Base-by-base conservation (phyloP, 768 basidiomycete species). In the Lyophyllum atratum region DNA sequence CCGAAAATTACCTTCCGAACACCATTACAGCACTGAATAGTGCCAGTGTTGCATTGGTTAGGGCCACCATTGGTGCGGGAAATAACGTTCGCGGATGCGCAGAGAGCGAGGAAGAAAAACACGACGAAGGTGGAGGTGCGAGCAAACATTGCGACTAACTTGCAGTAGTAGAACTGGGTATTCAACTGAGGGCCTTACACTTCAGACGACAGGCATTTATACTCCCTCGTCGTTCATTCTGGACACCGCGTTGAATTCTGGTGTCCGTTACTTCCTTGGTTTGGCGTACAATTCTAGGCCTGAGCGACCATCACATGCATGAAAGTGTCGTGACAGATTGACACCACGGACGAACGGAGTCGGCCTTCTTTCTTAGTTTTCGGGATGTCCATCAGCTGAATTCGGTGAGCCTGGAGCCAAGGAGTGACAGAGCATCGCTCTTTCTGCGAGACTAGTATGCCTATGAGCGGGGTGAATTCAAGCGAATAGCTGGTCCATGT, bases 41-140 rank as follows among this genome's bases (percentile, higher is more conserved):
- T n/a, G 5, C 54, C 59, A 31, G 53, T 55, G 54, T 52, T 59
- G 49, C 59, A 59, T 24, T 57, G 49, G 51, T 2, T 46, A 33
- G 14, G 40, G 39, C 15, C 34, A 3, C 34, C 34, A 15, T 15
- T 39, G 21, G 22, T 53, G 39, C 59, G 56, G 42, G 58, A 47
- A 44, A 46, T 24, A 42, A 60, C 47, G 33, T 25, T 59, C 17
- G 59, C 56, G 28, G 56, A 57, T 28, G 56, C 59, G 50, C 59
- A 60, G 56, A 63, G 51, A 22, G 56, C 59, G 51, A 63, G 28
- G 57, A 50, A 9, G 25, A 62, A 45, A 24, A 56, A 47, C 24
- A 58, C 48, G 51, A 42, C 55, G 21, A 60, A 29, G 29, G 53
- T 26, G 28, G 52, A 40, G 25, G 49, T 11, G 40, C 59, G 62